phyloP scores from a whole-genome alignment of 2,329 filamentous ascomycete genomes.

The Aspergillus thermomutatus region DNA sequence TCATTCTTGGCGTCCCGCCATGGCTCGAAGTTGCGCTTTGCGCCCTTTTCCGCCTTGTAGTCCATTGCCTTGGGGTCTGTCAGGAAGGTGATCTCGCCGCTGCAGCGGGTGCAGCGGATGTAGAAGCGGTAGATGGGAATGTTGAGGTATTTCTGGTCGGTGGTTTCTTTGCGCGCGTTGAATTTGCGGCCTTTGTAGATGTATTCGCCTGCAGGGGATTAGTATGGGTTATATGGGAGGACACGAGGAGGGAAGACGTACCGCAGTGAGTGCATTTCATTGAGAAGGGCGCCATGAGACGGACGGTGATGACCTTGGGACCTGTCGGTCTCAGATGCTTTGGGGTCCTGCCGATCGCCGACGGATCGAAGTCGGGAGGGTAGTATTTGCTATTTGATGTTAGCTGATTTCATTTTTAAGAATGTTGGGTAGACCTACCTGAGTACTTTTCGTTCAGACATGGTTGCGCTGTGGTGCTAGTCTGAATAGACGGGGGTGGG shows the following conservation, averaged over 20 bases:
- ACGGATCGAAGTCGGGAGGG: constrained; percentile 84
- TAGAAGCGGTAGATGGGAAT: constrained; percentile 90
- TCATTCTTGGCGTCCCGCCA: constrained; percentile 68
- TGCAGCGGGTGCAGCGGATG: constrained; percentile 84
- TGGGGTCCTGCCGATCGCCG: constrained; percentile 66
- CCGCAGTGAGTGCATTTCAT: constrained; percentile 64
- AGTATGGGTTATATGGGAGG: neutral
- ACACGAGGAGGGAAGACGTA: neutral
- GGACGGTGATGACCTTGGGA: constrained; percentile 78
- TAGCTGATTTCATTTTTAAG: neutral
- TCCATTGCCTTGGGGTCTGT: constrained; percentile 96
- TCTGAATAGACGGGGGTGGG: neutral
- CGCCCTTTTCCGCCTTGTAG: constrained; percentile 76
- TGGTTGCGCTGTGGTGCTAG: neutral
- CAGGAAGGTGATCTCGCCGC: constrained; percentile 82
- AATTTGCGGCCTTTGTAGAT: constrained; percentile 94
- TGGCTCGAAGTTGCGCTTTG: constrained; percentile 88
- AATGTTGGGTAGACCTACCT: neutral
- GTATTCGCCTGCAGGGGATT: constrained; percentile 59
- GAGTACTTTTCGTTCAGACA: constrained; percentile 6
- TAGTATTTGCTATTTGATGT: constrained; percentile 44
- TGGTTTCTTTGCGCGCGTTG: constrained; percentile 90
- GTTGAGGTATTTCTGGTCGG: constrained; percentile 81
- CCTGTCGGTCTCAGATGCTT: constrained; percentile 59
- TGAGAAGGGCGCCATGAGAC: constrained; percentile 83